These are phyloP conservation scores for Colletotrichum noveboracense DNA, from an alignment of 2,329 filamentous ascomycete genomes.

Conservation along the genomic window DNA sequence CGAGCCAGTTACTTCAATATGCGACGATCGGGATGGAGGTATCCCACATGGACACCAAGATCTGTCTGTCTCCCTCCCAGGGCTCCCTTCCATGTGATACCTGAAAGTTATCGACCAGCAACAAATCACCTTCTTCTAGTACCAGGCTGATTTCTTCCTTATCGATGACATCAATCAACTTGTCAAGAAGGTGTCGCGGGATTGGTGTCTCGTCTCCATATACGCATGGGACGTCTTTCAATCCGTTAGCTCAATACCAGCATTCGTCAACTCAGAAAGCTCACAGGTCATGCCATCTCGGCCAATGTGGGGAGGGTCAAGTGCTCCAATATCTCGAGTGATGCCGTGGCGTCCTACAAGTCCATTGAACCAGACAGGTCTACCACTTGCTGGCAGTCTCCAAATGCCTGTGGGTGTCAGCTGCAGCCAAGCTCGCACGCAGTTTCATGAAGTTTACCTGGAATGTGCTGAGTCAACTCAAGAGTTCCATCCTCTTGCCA, in stretches of 20 bases:
- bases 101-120: constrained; percentile 25
- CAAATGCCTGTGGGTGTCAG: neutral
- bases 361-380: constrained; percentile 23
- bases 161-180: constrained; percentile 21
- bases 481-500: constrained; percentile 19
- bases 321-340: constrained; percentile 21
- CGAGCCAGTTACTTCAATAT: neutral
- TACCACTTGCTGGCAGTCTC: constrained; percentile 6
- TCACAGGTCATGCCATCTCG: constrained; percentile 24
- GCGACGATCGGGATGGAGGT: neutral
- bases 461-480: constrained; percentile 23
- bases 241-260: neutral
- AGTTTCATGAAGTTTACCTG: neutral
- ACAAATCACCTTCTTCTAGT: constrained; percentile 21
- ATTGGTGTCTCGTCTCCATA: constrained; percentile 21
- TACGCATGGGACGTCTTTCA: constrained; percentile 17
- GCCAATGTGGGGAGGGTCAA: constrained; percentile 21
- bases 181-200: constrained; percentile 12
- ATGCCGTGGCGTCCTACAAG: constrained; percentile 22
- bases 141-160: constrained; percentile 22
- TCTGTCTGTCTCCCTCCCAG: constrained; percentile 17
- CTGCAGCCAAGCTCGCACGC: neutral
- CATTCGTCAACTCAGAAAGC: neutral
- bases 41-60: constrained; percentile 18
- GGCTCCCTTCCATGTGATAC: constrained; percentile 18